A percentile compares a stretch with the other conserved stretches of the same genome.
phyloP scores from a whole-genome alignment of 73 alveolate genomes.

The Paramecium pentaurelia region DNA sequence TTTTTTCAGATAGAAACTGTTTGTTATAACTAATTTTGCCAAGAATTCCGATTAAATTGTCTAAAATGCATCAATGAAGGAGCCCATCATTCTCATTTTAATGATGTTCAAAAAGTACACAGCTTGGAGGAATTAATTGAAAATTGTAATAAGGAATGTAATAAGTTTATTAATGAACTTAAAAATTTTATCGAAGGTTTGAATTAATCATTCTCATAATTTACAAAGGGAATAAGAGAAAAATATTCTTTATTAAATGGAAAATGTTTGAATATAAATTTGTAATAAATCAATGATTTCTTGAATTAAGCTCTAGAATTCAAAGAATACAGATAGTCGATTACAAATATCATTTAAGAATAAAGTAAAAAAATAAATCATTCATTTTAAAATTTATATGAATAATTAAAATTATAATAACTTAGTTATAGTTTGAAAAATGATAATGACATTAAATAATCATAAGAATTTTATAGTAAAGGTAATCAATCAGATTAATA shows the following conservation, averaged over 20 bases:
- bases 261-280: too few relatives aligned
- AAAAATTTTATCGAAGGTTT: too few relatives aligned
- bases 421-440: too few relatives aligned
- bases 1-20: too few relatives aligned
- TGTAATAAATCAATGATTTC: background rate
- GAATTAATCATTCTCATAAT: background rate
- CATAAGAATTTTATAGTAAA: background rate
- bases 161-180: too few relatives aligned
- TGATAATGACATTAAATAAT: too few relatives aligned
- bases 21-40: background rate
- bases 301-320: background rate
- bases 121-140: background rate
- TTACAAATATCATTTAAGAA: too few relatives aligned
- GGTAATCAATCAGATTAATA: background rate
- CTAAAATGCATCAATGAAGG: background rate
- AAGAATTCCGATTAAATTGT: background rate
- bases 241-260: background rate
- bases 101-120: background rate
- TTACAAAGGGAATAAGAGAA: background rate
- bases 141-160: too few relatives aligned
- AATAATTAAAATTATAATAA: too few relatives aligned
- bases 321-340: too few relatives aligned
- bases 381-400: background rate
- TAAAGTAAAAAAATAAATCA: background rate
- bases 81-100: background rate